Evolutionary conservation across 257 asterid species (phyloP).

Genomic region (Ilex aquifolium): DNA sequence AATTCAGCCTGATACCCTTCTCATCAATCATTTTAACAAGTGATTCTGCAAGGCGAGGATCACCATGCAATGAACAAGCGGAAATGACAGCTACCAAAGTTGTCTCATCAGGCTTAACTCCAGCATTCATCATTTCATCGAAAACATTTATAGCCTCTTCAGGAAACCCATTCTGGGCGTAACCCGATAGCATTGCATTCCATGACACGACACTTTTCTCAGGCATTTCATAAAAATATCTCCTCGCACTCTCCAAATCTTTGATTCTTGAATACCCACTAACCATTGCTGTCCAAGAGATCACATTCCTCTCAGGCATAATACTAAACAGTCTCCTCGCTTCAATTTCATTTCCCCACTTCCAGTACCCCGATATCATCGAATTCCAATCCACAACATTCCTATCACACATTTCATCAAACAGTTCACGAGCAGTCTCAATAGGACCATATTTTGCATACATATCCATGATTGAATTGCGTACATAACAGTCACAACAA

Average conservation of each 20-base stretch:
- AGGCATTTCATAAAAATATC: neutral
- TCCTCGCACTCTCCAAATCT: slow-evolving; percentile 1
- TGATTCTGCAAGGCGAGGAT: neutral
- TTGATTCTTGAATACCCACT: neutral
- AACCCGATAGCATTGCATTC: slow-evolving; percentile 3
- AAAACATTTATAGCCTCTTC: neutral
- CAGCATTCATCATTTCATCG: neutral
- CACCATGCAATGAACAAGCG: neutral
- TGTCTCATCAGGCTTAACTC: neutral
- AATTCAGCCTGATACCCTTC: neutral
- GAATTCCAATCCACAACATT: neutral
- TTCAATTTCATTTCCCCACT: neutral
- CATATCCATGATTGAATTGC: slow-evolving; percentile 1
- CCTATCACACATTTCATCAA: neutral
- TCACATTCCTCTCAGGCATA: slow-evolving; percentile 1
- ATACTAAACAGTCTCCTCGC: neutral
- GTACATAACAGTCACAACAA: neutral
- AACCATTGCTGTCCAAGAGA: slow-evolving; percentile 1
- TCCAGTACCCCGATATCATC: slow-evolving; percentile 3
- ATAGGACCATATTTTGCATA: neutral
- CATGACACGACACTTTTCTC: neutral
- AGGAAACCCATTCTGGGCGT: neutral
- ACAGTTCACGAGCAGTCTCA: neutral
- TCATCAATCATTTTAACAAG: neutral
- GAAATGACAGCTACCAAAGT: slow-evolving; percentile 3